These are phyloP conservation scores for Orbilia brochopaga DNA, from an alignment of 2,329 filamentous ascomycete species.

Conservation along the genomic window DNA sequence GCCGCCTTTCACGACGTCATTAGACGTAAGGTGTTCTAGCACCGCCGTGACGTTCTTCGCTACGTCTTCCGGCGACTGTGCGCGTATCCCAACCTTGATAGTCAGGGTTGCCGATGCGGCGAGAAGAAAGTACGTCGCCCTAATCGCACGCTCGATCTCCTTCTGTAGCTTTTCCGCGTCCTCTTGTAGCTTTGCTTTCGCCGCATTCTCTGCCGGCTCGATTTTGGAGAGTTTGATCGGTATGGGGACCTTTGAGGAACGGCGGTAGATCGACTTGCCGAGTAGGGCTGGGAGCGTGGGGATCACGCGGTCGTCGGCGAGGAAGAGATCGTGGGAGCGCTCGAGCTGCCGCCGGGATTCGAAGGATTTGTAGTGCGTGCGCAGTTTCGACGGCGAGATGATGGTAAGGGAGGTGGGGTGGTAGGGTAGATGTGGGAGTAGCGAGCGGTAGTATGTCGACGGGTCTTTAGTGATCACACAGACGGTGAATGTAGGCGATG, in stretches of 20 bases:
- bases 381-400: conserved; percentile 82
- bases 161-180: conserved; percentile 67
- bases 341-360: conserved; percentile 84
- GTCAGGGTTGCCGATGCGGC: conserved; percentile 79
- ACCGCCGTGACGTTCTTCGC: conserved; percentile 81
- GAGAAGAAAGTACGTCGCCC: conserved; percentile 79
- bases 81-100: conserved; percentile 77
- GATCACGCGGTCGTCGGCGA: conserved; percentile 85
- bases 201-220: conserved; percentile 56
- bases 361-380: conserved; percentile 86
- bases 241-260: conserved; percentile 80
- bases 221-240: conserved; percentile 73
- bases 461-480: conserved; percentile 62
- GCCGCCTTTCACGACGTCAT: conserved; percentile 73
- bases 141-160: conserved; percentile 79
- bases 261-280: conserved; percentile 92
- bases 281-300: conserved; percentile 75
- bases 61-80: conserved; percentile 76
- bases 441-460: conserved; percentile 88
- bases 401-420: conserved; percentile 73
- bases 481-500: conserved; percentile 46
- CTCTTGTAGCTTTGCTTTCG: conserved; percentile 58
- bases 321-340: conserved; percentile 87
- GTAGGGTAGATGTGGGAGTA: conserved; percentile 76
- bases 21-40: conserved; percentile 64